Evolutionary conservation across 176 grass and related monocot genomes (phyloP).

Genomic region (Alopecurus myosuroides): DNA sequence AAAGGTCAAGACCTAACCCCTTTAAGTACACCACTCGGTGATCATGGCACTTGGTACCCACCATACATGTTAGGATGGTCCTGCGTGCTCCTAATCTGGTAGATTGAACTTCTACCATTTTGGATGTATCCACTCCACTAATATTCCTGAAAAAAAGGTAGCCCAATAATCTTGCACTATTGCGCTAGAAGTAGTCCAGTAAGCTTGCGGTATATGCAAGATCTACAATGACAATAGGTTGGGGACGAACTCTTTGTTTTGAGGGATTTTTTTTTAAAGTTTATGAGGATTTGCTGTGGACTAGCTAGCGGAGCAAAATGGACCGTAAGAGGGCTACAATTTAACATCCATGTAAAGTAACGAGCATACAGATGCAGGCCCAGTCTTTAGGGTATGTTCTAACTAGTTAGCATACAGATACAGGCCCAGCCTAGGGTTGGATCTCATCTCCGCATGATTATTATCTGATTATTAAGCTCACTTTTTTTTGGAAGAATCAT

Average conservation of each 20-base stretch:
- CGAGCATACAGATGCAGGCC: too few relatives aligned
- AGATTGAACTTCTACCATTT: background rate
- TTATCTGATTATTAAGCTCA: too few relatives aligned
- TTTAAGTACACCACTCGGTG: background rate
- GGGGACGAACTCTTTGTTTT: background rate
- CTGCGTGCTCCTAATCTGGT: background rate
- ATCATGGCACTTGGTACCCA: background rate
- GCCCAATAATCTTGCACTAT: background rate
- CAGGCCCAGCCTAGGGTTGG: background rate
- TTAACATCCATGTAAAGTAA: background rate
- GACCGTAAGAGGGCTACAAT: background rate
- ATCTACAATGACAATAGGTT: background rate
- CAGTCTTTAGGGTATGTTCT: too few relatives aligned
- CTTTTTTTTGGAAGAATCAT: too few relatives aligned
- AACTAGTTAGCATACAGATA: too few relatives aligned
- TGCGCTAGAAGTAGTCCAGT: too few relatives aligned
- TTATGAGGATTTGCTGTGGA: too few relatives aligned
- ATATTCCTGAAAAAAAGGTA: background rate
- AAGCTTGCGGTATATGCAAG: too few relatives aligned
- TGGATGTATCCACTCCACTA: background rate
- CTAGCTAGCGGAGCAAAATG: background rate
- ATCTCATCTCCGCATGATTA: background rate
- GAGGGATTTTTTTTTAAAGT: too few relatives aligned
- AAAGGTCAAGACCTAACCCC: background rate
- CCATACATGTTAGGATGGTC: background rate